A percentile compares a stretch with the other conserved stretches of the same genome.
These are phyloP conservation scores for Echinochloa phyllopogon DNA, from an alignment of 176 grass and related monocot genomes.

Conservation along the genomic window DNA sequence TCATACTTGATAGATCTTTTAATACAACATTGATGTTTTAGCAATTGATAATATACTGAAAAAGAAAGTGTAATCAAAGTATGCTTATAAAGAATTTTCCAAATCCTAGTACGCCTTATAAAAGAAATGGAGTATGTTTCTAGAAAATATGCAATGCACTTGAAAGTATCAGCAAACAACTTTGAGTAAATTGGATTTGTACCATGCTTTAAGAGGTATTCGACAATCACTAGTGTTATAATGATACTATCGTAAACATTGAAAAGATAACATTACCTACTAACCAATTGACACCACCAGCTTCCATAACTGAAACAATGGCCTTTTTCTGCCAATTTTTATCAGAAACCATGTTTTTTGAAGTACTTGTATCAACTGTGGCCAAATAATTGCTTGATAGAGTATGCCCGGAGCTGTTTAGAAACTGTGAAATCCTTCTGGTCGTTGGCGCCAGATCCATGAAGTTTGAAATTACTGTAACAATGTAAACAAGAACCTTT, in stretches of 20 bases:
- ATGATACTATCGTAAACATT: conserved; percentile 4
- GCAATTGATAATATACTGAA: neutral
- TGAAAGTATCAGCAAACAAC: conserved; percentile 32
- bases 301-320: conserved; percentile 96
- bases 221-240: conserved; percentile 23
- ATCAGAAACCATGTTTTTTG: conserved; percentile 56
- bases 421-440: conserved; percentile 48
- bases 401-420: conserved; percentile 41
- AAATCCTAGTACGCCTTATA: neutral
- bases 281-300: conserved; percentile 98
- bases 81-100: neutral
- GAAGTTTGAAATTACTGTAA: conserved; percentile 91
- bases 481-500: conserved; percentile 81
- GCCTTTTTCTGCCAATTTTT: conserved; percentile 85
- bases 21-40: neutral
- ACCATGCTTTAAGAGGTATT: conserved; percentile 13
- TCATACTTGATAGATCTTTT: neutral
- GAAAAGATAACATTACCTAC: conserved; percentile 80
- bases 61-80: neutral
- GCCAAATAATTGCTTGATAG: conserved; percentile 46
- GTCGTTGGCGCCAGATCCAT: conserved; percentile 70
- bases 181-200: conserved; percentile 20
- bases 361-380: conserved; percentile 42
- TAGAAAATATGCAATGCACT: conserved; percentile 25
- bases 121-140: conserved; percentile 12